phyloP scores from a whole-genome alignment of 352 stramenopile genomes.

The Blastocystis sp. region DNA sequence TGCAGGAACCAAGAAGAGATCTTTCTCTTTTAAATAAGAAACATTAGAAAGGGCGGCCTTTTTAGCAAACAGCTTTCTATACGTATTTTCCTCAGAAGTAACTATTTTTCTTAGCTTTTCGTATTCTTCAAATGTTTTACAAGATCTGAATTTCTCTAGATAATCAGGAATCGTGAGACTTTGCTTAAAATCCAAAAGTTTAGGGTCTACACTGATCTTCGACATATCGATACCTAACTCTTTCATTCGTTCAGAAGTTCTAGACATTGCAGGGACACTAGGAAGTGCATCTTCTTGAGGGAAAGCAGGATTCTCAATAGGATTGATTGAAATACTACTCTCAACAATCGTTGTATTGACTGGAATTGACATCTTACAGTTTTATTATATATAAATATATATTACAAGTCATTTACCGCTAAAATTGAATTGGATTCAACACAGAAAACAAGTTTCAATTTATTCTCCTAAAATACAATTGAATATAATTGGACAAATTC shows the following conservation, averaged over 20 bases:
- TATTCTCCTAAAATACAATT: no score
- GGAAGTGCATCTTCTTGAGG: no score
- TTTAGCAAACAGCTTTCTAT: conserved; percentile 43
- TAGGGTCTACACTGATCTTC: conserved; percentile 27
- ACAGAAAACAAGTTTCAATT: no score
- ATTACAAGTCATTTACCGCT: no score
- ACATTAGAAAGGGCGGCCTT: conserved; percentile 38
- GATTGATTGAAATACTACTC: no score
- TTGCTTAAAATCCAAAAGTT: not conserved
- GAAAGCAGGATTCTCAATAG: no score
- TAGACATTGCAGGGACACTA: conserved; percentile 31
- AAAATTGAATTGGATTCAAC: no score
- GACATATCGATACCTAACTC: conserved; percentile 15
- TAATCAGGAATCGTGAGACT: conserved; percentile 34
- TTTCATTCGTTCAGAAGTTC: conserved; percentile 19
- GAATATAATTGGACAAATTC: no score
- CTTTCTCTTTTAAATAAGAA: conserved; percentile 41
- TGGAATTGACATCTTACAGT: no score
- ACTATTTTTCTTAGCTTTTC: conserved; percentile 31
- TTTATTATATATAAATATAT: no score
- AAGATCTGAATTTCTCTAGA: conserved; percentile 24
- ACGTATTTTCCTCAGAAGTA: conserved; percentile 40
- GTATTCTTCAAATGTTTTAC: conserved; percentile 1
- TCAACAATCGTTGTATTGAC: no score
- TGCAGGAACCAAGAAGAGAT: conserved; percentile 39